Evolutionary conservation across 2,329 filamentous ascomycete genomes (phyloP), one percentile per base, ranked within the genome.

Genomic region (Chrysoporthe puriensis): DNA sequence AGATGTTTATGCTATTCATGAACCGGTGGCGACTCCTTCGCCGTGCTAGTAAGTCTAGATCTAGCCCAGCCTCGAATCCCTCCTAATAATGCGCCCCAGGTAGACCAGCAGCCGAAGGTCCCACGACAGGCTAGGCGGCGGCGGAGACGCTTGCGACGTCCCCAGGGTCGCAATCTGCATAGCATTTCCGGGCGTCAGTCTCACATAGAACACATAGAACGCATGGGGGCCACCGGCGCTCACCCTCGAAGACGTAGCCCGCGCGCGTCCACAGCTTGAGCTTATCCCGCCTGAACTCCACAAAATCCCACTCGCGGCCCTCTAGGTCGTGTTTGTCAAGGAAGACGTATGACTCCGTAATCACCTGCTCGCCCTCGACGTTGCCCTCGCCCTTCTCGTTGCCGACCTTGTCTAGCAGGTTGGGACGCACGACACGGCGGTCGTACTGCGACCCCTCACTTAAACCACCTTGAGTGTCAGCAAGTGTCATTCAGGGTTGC

Each of bases 251-350:
- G 11, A 77, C 76, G 71, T 82, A 82, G 62, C 83, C 83, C 42
- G 80, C 81, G n/a, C 85, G 77, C 5, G 84, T 84, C 86, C 86
- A 89, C 3, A 74, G 67, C 66, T 76, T 76, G 80, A 88, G 80
- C 81, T 94, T 97, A 70, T 96, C 90, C 73, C 84, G 83, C 70
- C 90, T 88, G 76, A 97, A 98, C 70, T 91, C 88, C 60, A 90
- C 88, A 80, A 94, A 96, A 77, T 97, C 92, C 95, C 95, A 98
- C 77, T 97, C 94, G 32, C 81, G 79, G 43, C 86, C 82, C 77
- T 97, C 93, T 21, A 98, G 79, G 0, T 74, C 48, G 0, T 78
- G 71, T 18, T 80, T 77, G 1, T 81, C 70, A 57, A 82, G 81
- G 78, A 86, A 94, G 5, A 94, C 84, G 76, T 94, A 94, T 14